phyloP scores from a whole-genome alignment of 106 monocot species.

The Dactylorhiza incarnata region DNA sequence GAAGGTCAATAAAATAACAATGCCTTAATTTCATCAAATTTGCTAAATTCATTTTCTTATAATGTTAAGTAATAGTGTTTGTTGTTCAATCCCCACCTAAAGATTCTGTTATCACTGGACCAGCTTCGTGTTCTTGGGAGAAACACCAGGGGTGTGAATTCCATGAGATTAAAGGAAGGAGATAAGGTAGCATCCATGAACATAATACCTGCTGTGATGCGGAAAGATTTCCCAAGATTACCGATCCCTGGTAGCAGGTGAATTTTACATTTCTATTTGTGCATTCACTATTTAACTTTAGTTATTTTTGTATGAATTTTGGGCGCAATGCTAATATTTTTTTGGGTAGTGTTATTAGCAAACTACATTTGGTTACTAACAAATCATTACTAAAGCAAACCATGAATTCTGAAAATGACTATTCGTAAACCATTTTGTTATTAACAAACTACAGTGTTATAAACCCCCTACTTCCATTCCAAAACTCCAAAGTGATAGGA shows the following conservation, averaged over 20 bases:
- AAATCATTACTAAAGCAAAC: no score
- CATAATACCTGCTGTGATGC: constrained; percentile 62
- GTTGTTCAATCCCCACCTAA: background rate
- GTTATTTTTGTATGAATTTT: background rate
- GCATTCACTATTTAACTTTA: background rate
- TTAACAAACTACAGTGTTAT: no score
- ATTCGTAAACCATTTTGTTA: no score
- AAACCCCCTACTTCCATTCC: no score
- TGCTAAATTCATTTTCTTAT: background rate
- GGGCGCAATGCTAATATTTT: background rate
- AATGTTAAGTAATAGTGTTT: background rate
- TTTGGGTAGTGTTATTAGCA: background rate
- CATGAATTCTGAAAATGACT: no score
- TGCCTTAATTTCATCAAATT: background rate
- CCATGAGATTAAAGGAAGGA: constrained; percentile 70
- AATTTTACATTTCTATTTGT: background rate
- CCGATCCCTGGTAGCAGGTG: constrained; percentile 33
- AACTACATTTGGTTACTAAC: no score
- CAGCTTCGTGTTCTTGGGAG: constrained; percentile 88
- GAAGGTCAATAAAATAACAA: background rate
- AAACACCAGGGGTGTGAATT: constrained; percentile 61
- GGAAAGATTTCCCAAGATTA: constrained; percentile 32
- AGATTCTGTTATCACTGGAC: background rate
- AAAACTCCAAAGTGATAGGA: no score
- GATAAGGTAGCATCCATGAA: constrained; percentile 96